Conservation (phyloP, 495 filamentous ascomycete genomes). For the Trichoderma orchidacearum region DNA sequence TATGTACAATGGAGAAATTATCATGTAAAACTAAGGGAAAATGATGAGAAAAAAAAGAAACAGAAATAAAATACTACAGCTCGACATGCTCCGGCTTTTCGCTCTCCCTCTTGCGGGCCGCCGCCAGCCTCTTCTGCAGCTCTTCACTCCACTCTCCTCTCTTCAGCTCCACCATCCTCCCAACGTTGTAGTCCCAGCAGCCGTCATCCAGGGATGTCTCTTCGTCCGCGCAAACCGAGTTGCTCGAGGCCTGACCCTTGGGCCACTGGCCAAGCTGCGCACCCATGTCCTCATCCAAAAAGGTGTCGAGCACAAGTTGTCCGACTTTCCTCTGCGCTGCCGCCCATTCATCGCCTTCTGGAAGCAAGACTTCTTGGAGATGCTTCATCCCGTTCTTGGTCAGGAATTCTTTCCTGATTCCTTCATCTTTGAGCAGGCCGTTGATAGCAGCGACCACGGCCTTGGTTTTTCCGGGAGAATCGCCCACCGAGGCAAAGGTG, state of each 20-base stretch:
- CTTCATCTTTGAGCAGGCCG: conserved; percentile 26
- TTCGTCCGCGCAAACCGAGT: conserved; percentile 4
- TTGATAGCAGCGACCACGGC: conserved; percentile 24
- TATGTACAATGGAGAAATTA: not conserved
- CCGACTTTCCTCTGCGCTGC: conserved; percentile 27
- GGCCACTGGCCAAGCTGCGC: conserved; percentile 37
- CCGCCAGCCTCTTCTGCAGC: conserved; percentile 9
- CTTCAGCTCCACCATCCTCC: conserved; percentile 9
- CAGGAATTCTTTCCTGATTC: conserved; percentile 39
- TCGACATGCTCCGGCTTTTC: conserved; percentile 4
- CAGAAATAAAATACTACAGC: conserved; percentile 8
- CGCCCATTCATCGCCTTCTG: conserved; percentile 21
- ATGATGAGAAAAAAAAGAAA: not conserved
- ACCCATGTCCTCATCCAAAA: conserved; percentile 46
- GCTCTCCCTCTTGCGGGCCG: conserved; percentile 9
- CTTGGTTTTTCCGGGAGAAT: conserved; percentile 13
- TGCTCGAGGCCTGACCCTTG: conserved; percentile 6
- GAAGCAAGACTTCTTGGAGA: conserved; percentile 31
- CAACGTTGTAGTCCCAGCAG: conserved; percentile 29
- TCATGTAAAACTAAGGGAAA: not conserved
- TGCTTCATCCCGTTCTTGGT: conserved; percentile 25
- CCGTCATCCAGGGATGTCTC: conserved; percentile 3
- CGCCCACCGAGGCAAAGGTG: not conserved
- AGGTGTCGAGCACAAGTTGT: conserved; percentile 42
- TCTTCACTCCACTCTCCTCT: conserved; percentile 19